phyloP scores from a whole-genome alignment of 805 yeast genomes.

The Candida yuanshanica region DNA sequence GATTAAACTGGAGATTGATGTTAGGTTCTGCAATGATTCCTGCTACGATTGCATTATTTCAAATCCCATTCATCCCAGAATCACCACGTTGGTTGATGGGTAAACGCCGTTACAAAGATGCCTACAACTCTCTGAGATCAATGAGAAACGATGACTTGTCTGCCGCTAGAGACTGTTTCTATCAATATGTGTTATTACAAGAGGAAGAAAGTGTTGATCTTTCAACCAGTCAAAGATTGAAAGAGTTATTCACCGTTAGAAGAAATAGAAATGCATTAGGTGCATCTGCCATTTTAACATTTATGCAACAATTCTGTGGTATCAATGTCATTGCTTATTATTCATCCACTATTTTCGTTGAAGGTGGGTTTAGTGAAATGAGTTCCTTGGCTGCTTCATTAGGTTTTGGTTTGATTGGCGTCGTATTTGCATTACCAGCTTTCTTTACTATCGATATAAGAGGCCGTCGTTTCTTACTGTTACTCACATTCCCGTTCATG shows the following conservation, averaged over 20 bases:
- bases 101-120: constrained; percentile 52
- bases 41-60: constrained; percentile 48
- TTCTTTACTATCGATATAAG: constrained; percentile 66
- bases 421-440: constrained; percentile 77
- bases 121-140: constrained; percentile 40
- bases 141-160: constrained; percentile 44
- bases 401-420: constrained; percentile 80
- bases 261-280: constrained; percentile 75
- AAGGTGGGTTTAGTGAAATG: constrained; percentile 54
- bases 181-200: constrained; percentile 52
- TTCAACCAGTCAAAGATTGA: constrained; percentile 39
- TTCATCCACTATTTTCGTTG: constrained; percentile 64
- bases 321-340: constrained; percentile 80
- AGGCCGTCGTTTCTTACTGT: constrained; percentile 58
- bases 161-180: constrained; percentile 63
- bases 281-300: constrained; percentile 75
- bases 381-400: constrained; percentile 68
- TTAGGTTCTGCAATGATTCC: constrained; percentile 60
- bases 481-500: constrained; percentile 57
- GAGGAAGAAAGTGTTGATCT: constrained; percentile 47
- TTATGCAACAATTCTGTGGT: constrained; percentile 87
- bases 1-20: constrained; percentile 61
- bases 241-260: constrained; percentile 57
- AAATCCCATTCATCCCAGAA: constrained; percentile 61
- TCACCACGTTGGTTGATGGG: constrained; percentile 73